Evolutionary conservation across 441 rosid genomes (phyloP).

Genomic region (Adansonia gregorii): DNA sequence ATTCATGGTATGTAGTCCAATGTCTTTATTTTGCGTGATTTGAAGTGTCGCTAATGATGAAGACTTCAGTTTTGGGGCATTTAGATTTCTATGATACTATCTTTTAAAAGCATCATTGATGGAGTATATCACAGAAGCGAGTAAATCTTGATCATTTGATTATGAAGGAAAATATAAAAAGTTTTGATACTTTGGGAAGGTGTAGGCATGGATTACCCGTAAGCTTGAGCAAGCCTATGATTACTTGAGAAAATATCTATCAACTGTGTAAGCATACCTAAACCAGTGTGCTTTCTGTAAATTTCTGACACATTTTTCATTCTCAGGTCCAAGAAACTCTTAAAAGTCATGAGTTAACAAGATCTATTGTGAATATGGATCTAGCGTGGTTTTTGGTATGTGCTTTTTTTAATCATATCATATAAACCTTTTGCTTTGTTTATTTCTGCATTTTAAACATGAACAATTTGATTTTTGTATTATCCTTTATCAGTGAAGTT

Average conservation of each 20-base stretch:
- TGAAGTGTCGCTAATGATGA: neutral
- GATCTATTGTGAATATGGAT: constrained; percentile 46
- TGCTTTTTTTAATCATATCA: constrained; percentile 14
- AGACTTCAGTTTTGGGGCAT: neutral
- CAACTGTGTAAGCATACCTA: neutral
- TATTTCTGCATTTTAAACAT: neutral
- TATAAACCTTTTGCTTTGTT: neutral
- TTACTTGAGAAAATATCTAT: neutral
- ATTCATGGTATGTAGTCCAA: neutral
- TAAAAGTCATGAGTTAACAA: constrained; percentile 46
- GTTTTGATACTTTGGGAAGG: neutral
- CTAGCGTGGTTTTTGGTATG: constrained; percentile 56
- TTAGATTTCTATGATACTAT: neutral
- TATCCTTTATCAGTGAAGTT: neutral
- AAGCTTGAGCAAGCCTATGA: neutral
- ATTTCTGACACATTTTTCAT: neutral
- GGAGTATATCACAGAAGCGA: neutral
- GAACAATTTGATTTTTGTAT: neutral
- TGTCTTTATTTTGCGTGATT: neutral
- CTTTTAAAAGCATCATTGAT: neutral
- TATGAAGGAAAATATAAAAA: neutral
- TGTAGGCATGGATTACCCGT: neutral
- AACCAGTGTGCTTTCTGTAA: neutral
- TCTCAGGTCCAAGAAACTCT: constrained; percentile 48
- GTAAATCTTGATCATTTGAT: constrained; percentile 6